phyloP scores from a whole-genome alignment of 2,329 filamentous ascomycete genomes.

The Pseudocercospora fijiensis region DNA sequence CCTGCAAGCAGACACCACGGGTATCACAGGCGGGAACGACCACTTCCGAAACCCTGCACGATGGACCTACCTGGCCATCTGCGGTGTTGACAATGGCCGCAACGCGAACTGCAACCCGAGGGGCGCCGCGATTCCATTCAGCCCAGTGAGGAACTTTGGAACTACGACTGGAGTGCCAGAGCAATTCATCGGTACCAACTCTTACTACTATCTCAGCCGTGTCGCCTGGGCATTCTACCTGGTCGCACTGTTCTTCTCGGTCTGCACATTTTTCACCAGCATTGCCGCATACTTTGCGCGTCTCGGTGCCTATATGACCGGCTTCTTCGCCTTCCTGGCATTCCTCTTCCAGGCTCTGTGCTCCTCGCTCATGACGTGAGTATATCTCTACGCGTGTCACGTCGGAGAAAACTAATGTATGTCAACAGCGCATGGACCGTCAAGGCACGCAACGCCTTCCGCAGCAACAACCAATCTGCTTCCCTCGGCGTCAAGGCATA shows the following conservation, averaged over 20 bases:
- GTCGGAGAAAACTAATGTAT: constrained; percentile 22
- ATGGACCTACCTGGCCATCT: constrained; percentile 91
- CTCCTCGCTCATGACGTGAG: constrained; percentile 74
- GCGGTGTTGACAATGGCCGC: constrained; percentile 59
- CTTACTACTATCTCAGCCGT: constrained; percentile 81
- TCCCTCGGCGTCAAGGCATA: constrained; percentile 67
- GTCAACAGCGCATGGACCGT: constrained; percentile 63
- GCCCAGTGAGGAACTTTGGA: constrained; percentile 60
- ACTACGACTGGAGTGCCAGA: constrained; percentile 54
- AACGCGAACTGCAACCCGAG: constrained; percentile 61
- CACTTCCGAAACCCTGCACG: constrained; percentile 61
- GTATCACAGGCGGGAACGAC: constrained; percentile 62
- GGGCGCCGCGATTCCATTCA: constrained; percentile 66
- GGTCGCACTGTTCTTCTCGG: constrained; percentile 76
- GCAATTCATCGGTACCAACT: constrained; percentile 57
- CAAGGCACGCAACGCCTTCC: constrained; percentile 67
- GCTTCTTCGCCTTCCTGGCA: constrained; percentile 57
- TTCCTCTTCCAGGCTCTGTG: constrained; percentile 69
- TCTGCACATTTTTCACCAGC: constrained; percentile 64
- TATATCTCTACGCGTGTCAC: constrained; percentile 24
- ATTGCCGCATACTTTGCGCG: constrained; percentile 70
- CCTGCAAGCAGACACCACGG: constrained; percentile 72
- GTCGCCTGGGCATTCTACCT: constrained; percentile 93
- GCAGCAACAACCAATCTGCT: constrained; percentile 55
- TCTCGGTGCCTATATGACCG: constrained; percentile 67